phyloP scores from a whole-genome alignment of 2,329 filamentous ascomycete species.

The Xylaria sp. region DNA sequence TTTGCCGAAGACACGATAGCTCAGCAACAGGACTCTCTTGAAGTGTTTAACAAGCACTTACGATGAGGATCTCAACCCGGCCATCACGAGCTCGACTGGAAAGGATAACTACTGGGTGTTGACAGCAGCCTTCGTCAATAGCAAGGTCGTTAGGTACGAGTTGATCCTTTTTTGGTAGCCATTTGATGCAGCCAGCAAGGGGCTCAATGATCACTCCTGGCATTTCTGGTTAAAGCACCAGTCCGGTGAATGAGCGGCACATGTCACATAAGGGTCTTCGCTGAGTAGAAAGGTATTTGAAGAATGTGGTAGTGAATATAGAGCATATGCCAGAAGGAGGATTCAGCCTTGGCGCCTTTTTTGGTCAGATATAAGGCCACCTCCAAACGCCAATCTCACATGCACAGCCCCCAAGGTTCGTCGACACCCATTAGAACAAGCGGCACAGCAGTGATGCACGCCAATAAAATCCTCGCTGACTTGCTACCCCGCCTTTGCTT shows the following conservation, averaged over 20 bases:
- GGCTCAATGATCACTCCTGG: conserved; percentile 25
- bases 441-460: not conserved
- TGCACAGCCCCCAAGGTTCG: conserved; percentile 22
- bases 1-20: not conserved
- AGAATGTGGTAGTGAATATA: not conserved
- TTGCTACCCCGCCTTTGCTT: no score
- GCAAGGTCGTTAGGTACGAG: conserved; percentile 1
- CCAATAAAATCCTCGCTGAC: no score
- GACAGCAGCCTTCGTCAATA: conserved; percentile 32
- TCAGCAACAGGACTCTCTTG: not conserved
- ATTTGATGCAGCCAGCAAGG: conserved; percentile 36
- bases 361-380: conserved; percentile 18
- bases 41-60: conserved; percentile 5
- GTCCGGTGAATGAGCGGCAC: not conserved
- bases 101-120: conserved; percentile 32
- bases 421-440: conserved; percentile 10
- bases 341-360: conserved; percentile 19
- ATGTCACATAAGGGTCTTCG: not conserved
- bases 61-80: conserved; percentile 30
- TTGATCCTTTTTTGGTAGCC: conserved; percentile 27
- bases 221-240: conserved; percentile 16
- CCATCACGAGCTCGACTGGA: conserved; percentile 1
- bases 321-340: not conserved
- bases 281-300: not conserved
- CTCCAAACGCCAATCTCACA: conserved; percentile 8